phyloP scores from a whole-genome alignment of 495 filamentous ascomycete genomes.

The Aspergillus sclerotiicarbonarius region DNA sequence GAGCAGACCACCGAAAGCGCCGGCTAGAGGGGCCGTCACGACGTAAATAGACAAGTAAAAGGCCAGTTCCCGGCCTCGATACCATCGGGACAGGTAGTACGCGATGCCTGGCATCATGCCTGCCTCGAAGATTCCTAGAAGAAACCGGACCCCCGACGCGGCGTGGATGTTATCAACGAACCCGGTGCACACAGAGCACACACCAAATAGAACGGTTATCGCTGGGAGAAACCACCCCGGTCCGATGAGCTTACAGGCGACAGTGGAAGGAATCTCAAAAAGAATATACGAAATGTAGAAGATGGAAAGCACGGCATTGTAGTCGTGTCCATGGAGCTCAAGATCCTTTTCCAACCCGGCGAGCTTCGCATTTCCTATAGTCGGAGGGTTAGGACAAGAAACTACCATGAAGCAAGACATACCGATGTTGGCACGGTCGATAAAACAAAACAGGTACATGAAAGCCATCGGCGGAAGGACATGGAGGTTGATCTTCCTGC shows the following conservation, averaged over 20 bases:
- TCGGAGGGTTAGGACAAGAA: too few relatives aligned
- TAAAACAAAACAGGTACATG: slow-evolving; percentile 54
- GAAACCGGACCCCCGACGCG: slow-evolving; percentile 47
- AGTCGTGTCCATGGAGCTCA: slow-evolving; percentile 54
- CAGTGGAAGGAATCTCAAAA: slow-evolving; percentile 78
- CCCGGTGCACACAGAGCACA: slow-evolving; percentile 45
- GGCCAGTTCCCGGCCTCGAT: slow-evolving; percentile 62
- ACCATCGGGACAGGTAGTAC: slow-evolving; percentile 72
- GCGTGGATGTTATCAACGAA: slow-evolving; percentile 45
- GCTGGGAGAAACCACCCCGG: slow-evolving; percentile 52
- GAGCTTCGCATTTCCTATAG: slow-evolving; percentile 35
- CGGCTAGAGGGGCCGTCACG: slow-evolving; percentile 63
- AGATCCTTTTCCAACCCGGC: slow-evolving; percentile 47
- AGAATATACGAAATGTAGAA: slow-evolving; percentile 74
- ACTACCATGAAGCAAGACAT: too few relatives aligned
- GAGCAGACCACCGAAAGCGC: slow-evolving; percentile 68
- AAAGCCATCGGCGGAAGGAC: slow-evolving; percentile 48
- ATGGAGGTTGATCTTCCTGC: slow-evolving; percentile 46
- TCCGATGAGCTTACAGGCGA: slow-evolving; percentile 50
- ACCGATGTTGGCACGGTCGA: slow-evolving; percentile 64
- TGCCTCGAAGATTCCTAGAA: slow-evolving; percentile 65
- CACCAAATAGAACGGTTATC: slow-evolving; percentile 47
- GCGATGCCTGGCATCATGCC: slow-evolving; percentile 72
- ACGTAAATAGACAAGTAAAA: slow-evolving; percentile 56
- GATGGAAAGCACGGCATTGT: slow-evolving; percentile 64